Base-by-base conservation (phyloP, 768 basidiomycete genomes). In the Lentinula edodes region DNA sequence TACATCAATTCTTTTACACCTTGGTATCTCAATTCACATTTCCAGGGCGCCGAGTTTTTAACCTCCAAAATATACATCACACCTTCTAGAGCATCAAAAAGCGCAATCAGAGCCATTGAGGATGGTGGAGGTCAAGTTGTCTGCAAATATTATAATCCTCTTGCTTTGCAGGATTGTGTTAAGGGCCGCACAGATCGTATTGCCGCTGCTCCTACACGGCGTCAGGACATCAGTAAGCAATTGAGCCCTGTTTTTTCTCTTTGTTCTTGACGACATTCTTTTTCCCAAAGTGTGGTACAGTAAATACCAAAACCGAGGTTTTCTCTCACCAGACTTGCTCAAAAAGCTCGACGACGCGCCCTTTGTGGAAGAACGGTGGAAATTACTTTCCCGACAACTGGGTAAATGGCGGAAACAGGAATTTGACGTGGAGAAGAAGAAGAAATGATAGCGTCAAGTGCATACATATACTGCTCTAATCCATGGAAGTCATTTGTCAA, bases 121-220 rank as follows among this genome's bases (percentile, higher is more conserved):
- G 77, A 78, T 16, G 80, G 78, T 9, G 93, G 95, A 23, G 96
- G 96, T 28, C 83, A 84, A 52, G 85, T 98, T 39, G 85, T 89
- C 51, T 95, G 94, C 76, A 89, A 92, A 69, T 96, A 91, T 72
- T 94, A 96, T 76, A 98, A 98, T 74, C 74, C 82, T 18, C 81
- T 97, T 38, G 88, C 91, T 0, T 82, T 98, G 52, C 83, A 86
- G 41, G 91, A 94, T 67, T 89, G 85, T 63, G 73, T 93, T 64
- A 85, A 90, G 65, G 87, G 86, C 5, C 81, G 85, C 35, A 83
- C 80, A 18, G 90, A 94, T 69, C 83, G 87, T 58, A 74, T 81
- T 60, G 77, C 83, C 58, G 95, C 94, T 9, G 86, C 88, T 9
- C 94, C 94, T 0, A 92, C 89, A n/a, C 86, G 90, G 62, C 87